Conservation (phyloP, 1,284 basidiomycete genomes). For the Ceratobasidium sp. region DNA sequence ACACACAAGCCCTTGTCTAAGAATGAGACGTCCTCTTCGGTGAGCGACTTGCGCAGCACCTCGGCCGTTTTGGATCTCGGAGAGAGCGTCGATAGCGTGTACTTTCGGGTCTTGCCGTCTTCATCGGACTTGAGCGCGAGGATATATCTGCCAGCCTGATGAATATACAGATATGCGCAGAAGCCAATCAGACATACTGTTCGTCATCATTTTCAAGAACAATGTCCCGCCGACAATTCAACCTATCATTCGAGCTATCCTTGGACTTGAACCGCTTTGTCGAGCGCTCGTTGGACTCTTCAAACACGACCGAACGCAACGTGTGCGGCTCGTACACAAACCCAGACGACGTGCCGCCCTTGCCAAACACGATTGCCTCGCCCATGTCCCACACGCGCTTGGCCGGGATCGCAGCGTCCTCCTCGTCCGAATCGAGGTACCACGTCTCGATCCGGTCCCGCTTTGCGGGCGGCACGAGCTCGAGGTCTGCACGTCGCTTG, state of each 20-base stretch:
- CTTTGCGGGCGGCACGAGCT: slow-evolving; percentile 45
- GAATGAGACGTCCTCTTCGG: slow-evolving; percentile 41
- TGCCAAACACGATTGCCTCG: slow-evolving; percentile 42
- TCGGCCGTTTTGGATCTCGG: slow-evolving; percentile 42
- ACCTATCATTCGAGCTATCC: background rate
- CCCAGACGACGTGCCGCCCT: slow-evolving; percentile 29
- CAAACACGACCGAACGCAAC: slow-evolving; percentile 42
- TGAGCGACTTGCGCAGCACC: slow-evolving; percentile 37
- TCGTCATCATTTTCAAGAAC: slow-evolving; percentile 46
- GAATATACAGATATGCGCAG: background rate
- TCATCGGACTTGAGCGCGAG: slow-evolving; percentile 19
- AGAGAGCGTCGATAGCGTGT: slow-evolving; percentile 29
- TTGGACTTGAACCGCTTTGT: slow-evolving; percentile 27
- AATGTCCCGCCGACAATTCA: slow-evolving; percentile 7
- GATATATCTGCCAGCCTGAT: slow-evolving; percentile 25
- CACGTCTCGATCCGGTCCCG: slow-evolving; percentile 41
- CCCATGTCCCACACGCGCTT: slow-evolving; percentile 26
- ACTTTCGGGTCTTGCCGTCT: slow-evolving; percentile 12
- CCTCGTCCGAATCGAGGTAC: slow-evolving; percentile 39
- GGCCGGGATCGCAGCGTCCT: slow-evolving; percentile 22
- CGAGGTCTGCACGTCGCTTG: slow-evolving; percentile 47
- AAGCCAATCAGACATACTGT: slow-evolving; percentile 18
- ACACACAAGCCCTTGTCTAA: slow-evolving; percentile 44
- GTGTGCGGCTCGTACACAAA: slow-evolving; percentile 48
- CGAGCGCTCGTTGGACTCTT: slow-evolving; percentile 36